Evolutionary conservation across 768 basidiomycete species (phyloP).

Genomic region (Pisolithus tinctorius): DNA sequence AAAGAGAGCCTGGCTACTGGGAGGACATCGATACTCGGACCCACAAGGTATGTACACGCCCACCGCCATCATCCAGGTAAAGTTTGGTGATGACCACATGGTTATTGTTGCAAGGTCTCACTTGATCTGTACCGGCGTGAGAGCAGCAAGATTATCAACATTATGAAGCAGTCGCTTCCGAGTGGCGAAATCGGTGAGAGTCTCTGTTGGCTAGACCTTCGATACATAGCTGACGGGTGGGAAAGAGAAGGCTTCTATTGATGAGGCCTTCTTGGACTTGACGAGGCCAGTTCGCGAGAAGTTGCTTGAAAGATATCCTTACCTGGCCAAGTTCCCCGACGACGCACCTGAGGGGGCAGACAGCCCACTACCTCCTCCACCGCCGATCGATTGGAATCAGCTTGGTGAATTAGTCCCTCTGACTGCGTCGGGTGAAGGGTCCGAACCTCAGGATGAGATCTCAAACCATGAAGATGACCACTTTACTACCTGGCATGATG

Average conservation of each 20-base stretch:
- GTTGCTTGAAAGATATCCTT: conserved; percentile 68
- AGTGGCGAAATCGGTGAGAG: conserved; percentile 73
- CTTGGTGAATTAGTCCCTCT: conserved; percentile 60
- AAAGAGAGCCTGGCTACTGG: conserved; percentile 84
- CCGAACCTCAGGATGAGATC: conserved; percentile 9
- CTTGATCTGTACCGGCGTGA: conserved; percentile 91
- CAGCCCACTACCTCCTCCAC: conserved; percentile 69
- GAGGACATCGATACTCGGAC: conserved; percentile 82
- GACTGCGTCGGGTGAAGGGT: conserved; percentile 24
- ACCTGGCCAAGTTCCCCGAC: conserved; percentile 63
- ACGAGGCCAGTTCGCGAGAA: conserved; percentile 72
- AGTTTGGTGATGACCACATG: background rate
- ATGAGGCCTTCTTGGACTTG: conserved; percentile 94
- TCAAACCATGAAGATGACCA: conserved; percentile 24
- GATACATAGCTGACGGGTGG: background rate
- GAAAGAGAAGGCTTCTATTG: conserved; percentile 93
- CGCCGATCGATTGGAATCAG: conserved; percentile 53
- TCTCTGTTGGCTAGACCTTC: background rate
- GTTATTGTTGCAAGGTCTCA: conserved; percentile 55
- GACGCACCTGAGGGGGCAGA: conserved; percentile 68
- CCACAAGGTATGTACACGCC: conserved; percentile 64
- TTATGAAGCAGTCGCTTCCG: conserved; percentile 77
- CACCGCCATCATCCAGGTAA: background rate
- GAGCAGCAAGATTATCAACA: conserved; percentile 74
- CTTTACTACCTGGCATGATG: conserved; percentile 78